These are phyloP conservation scores for Phylloporus arenicola DNA, from an alignment of 768 basidiomycete species.

Conservation along the genomic window DNA sequence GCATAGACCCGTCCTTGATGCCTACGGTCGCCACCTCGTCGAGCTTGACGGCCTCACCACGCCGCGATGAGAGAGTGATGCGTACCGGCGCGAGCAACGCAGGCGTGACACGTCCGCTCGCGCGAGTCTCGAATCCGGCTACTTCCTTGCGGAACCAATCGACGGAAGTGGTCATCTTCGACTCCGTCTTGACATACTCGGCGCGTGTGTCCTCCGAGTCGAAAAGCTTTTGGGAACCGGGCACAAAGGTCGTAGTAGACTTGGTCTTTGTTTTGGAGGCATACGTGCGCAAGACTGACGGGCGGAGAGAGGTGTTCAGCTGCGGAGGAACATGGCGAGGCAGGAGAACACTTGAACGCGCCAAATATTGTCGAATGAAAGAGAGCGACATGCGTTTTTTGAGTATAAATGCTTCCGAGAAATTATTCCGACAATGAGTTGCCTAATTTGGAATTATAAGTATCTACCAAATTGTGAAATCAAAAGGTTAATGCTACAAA, in stretches of 20 bases:
- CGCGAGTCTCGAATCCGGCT: constrained; percentile 63
- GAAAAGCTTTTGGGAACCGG: constrained; percentile 62
- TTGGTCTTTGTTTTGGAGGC: constrained; percentile 31
- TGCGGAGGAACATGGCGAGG: background rate
- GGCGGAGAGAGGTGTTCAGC: background rate
- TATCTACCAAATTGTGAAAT: background rate
- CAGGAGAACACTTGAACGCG: background rate
- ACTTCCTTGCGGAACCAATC: constrained; percentile 78
- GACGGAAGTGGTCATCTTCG: constrained; percentile 57
- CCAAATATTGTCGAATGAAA: background rate
- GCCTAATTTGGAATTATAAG: background rate
- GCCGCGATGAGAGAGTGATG: constrained; percentile 39
- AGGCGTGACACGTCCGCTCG: constrained; percentile 72
- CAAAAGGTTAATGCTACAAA: background rate
- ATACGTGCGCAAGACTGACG: constrained; percentile 16
- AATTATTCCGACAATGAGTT: background rate
- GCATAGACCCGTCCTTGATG: constrained; percentile 66
- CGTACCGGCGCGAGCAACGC: constrained; percentile 63
- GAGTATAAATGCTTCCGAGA: background rate
- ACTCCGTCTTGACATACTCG: constrained; percentile 60
- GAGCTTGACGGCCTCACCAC: constrained; percentile 38
- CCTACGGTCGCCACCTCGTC: constrained; percentile 79
- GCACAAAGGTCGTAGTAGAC: constrained; percentile 57
- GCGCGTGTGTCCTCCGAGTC: constrained; percentile 46
- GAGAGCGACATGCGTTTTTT: background rate